phyloP scores from a whole-genome alignment of 805 yeast genomes.

The Sugiyamaella qingdaonensis region DNA sequence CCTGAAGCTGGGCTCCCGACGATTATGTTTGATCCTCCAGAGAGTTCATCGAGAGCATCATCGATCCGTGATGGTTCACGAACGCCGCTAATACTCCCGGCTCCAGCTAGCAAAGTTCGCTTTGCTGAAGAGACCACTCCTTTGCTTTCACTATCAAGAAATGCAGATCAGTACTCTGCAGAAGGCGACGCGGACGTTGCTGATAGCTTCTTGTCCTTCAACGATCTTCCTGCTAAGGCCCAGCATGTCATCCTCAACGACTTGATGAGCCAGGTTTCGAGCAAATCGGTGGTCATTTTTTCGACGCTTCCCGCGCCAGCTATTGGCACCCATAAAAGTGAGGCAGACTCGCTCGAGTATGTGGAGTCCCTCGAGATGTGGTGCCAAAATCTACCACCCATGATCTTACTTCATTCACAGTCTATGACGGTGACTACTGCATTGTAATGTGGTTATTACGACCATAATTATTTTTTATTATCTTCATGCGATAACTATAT shows the following conservation, averaged over 20 bases:
- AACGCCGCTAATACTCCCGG: not conserved
- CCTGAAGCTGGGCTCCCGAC: slow-evolving; percentile 26
- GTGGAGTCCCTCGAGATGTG: slow-evolving; percentile 72
- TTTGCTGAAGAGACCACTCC: slow-evolving; percentile 16
- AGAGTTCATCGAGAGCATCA: slow-evolving; percentile 2
- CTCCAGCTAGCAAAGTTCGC: slow-evolving; percentile 2
- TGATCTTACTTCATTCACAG: slow-evolving; percentile 78
- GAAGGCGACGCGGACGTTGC: not conserved
- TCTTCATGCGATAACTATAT: slow-evolving; percentile 3
- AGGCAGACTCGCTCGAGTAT: slow-evolving; percentile 67
- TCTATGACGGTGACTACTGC: slow-evolving; percentile 96
- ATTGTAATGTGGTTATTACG: slow-evolving; percentile 37
- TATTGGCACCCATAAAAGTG: slow-evolving; percentile 71
- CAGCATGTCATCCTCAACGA: slow-evolving; percentile 88
- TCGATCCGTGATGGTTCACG: not conserved
- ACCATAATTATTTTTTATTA: not conserved
- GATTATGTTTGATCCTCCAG: slow-evolving; percentile 25
- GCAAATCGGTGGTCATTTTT: slow-evolving; percentile 67
- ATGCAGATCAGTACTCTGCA: not conserved
- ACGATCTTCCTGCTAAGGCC: slow-evolving; percentile 85
- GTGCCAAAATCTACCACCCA: slow-evolving; percentile 80
- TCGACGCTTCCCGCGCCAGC: slow-evolving; percentile 89
- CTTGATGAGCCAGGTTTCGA: slow-evolving; percentile 65
- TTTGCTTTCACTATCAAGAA: not conserved
- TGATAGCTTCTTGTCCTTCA: slow-evolving; percentile 47